phyloP scores from a whole-genome alignment of 176 grass and related monocot genomes.

The Hordeum marinum region DNA sequence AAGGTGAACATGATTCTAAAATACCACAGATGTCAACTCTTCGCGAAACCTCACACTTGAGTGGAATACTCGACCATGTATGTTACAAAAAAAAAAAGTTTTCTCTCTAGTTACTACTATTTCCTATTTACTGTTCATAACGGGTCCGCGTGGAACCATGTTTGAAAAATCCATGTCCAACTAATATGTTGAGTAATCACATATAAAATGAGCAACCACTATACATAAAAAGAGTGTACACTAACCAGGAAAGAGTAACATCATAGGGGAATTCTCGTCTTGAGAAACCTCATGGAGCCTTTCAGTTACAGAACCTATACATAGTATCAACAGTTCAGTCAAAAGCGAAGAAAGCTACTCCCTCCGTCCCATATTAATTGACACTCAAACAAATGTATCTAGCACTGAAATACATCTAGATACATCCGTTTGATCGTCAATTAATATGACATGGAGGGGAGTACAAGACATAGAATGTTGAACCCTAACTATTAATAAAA shows the following conservation, averaged over 20 bases:
- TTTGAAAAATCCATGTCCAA: background rate
- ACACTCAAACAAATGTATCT: too few species aligned
- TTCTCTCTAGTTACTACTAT: background rate
- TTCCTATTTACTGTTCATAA: background rate
- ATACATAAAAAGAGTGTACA: background rate
- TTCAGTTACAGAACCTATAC: conserved; percentile 79
- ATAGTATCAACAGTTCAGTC: background rate
- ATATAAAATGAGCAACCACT: background rate
- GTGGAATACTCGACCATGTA: background rate
- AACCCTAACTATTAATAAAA: background rate
- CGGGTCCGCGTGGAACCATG: background rate
- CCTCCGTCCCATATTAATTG: too few species aligned
- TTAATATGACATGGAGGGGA: too few species aligned
- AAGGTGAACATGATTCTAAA: background rate
- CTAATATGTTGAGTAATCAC: background rate
- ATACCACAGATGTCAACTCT: background rate
- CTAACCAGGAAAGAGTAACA: conserved; percentile 90
- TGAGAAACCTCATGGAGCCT: conserved; percentile 60
- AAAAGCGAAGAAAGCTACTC: background rate
- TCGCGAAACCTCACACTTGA: background rate
- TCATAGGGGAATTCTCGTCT: conserved; percentile 63
- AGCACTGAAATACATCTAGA: too few species aligned
- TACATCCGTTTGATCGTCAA: too few species aligned
- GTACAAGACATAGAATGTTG: background rate
- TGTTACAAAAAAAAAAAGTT: background rate